Conservation (phyloP, 2,329 filamentous ascomycete genomes). For the Ceratocystiopsis sp. region DNA sequence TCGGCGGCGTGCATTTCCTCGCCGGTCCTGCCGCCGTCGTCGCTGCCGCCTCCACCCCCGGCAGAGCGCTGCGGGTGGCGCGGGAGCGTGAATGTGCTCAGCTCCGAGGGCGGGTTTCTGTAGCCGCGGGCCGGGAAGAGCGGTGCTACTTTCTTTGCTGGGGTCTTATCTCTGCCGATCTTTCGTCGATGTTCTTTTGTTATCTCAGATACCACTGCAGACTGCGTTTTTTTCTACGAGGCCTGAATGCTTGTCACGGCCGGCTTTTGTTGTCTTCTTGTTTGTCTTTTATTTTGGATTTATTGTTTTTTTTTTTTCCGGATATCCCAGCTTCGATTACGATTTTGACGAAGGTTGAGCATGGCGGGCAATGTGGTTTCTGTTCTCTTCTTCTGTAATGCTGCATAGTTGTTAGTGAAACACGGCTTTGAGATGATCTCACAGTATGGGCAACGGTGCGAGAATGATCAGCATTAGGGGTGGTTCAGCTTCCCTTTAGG, state of each 20-base stretch:
- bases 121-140: slow-evolving; percentile 19
- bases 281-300: neutral
- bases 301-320: neutral
- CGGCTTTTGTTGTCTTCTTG: neutral
- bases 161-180: no score
- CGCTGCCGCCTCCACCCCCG: slow-evolving; percentile 15
- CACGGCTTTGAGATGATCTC: no score
- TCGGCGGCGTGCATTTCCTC: neutral
- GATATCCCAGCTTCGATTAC: neutral
- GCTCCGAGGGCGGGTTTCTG: slow-evolving; percentile 36
- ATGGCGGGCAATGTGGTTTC: neutral
- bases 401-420: no score
- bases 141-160: no score
- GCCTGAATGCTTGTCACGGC: neutral
- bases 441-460: no score
- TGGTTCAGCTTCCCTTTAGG: no score
- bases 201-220: no score
- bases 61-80: slow-evolving; percentile 37
- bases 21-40: slow-evolving; percentile 3
- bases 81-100: slow-evolving; percentile 36
- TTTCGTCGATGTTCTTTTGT: no score
- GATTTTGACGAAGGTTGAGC: no score
- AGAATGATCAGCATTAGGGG: no score
- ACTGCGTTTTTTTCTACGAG: no score
- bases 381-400: neutral